Percentiles rank a stretch among this genome's conserved stretches.
Conservation (phyloP, 805 yeast genomes). For the Ogataea pilisensis region DNA sequence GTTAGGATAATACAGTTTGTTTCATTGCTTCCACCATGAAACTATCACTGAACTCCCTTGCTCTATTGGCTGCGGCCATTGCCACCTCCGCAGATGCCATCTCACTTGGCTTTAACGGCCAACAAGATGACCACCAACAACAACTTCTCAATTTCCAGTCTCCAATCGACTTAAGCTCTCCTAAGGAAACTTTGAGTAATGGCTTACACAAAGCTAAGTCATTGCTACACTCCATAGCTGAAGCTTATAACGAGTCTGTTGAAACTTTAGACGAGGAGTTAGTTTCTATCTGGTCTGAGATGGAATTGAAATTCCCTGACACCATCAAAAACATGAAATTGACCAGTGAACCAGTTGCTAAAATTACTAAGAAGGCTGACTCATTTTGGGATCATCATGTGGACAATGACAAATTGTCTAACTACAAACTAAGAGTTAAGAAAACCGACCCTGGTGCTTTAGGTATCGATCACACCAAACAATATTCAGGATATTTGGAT, state of each 20-base stretch:
- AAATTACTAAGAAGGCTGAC: constrained; percentile 30
- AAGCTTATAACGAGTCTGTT: constrained; percentile 46
- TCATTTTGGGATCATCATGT: constrained; percentile 34
- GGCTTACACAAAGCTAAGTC: constrained; percentile 11
- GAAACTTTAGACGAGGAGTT: constrained; percentile 46
- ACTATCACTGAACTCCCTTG: neutral
- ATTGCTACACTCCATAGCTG: constrained; percentile 41
- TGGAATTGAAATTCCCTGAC: constrained; percentile 58
- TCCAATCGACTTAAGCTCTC: neutral
- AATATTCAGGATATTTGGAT: constrained; percentile 70
- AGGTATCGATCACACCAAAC: constrained; percentile 62
- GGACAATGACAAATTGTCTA: constrained; percentile 33
- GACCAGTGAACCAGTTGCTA: constrained; percentile 45
- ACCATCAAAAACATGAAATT: constrained; percentile 46
- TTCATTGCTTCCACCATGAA: neutral
- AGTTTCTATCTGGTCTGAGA: constrained; percentile 56
- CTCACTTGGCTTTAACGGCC: constrained; percentile 5
- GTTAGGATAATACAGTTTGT: neutral
- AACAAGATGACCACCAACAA: constrained; percentile 8
- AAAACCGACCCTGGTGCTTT: constrained; percentile 43
- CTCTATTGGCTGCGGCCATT: neutral
- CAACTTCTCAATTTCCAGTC: constrained; percentile 4
- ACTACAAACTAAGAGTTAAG: constrained; percentile 48
- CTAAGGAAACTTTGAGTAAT: constrained; percentile 2
- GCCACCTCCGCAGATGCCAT: constrained; percentile 3